Conservation (phyloP, 805 yeast genomes). For the Barnettozyma salicaria region DNA sequence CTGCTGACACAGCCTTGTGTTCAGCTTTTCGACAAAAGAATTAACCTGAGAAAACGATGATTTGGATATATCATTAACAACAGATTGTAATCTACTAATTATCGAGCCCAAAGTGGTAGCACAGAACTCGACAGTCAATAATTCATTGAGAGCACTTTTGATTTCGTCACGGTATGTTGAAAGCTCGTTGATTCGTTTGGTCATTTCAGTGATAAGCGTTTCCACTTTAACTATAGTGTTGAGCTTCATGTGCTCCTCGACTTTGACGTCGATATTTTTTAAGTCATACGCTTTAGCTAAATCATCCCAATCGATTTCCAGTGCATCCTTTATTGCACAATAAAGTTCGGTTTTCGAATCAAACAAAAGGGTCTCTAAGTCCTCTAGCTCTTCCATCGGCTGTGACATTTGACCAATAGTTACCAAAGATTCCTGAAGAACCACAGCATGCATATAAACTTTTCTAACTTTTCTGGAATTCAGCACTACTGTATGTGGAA, state of each 20-base stretch:
- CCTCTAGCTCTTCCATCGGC: conserved; percentile 33
- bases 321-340: conserved; percentile 29
- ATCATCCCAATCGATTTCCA: conserved; percentile 46
- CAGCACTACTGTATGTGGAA: conserved; percentile 48
- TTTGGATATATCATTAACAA: conserved; percentile 31
- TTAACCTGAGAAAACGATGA: conserved; percentile 33
- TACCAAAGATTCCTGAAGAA: conserved; percentile 45
- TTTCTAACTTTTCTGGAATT: conserved; percentile 44
- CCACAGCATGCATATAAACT: conserved; percentile 51
- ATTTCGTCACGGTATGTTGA: conserved; percentile 26
- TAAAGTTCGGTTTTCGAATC: conserved; percentile 31
- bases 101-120: conserved; percentile 13
- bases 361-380: conserved; percentile 37
- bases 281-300: conserved; percentile 46
- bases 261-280: conserved; percentile 27
- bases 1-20: conserved; percentile 26
- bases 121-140: conserved; percentile 27
- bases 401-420: conserved; percentile 32
- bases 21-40: conserved; percentile 30
- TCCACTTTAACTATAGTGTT: conserved; percentile 29
- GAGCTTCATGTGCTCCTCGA: conserved; percentile 29
- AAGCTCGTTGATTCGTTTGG: conserved; percentile 28
- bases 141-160: conserved; percentile 15
- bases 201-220: conserved; percentile 25
- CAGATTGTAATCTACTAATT: conserved; percentile 30